These are phyloP conservation scores for Ilyonectria mors-panacis DNA, from an alignment of 2,329 filamentous ascomycete species.

Conservation along the genomic window DNA sequence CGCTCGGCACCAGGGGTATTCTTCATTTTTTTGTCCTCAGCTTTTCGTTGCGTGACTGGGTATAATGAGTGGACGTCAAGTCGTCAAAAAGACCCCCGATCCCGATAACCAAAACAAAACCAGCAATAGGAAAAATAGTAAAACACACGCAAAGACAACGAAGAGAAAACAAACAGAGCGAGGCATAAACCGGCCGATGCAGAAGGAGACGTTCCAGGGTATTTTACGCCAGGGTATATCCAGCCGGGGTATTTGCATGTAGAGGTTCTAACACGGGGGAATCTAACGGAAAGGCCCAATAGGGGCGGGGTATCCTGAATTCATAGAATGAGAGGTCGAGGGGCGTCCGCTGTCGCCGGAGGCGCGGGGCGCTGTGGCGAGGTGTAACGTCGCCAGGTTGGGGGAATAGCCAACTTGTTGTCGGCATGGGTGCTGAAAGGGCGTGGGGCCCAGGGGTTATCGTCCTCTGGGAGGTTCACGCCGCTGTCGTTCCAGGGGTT, in stretches of 20 bases:
- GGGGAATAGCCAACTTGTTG: constrained; percentile 74
- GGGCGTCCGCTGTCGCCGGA: constrained; percentile 93
- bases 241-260: constrained; percentile 73
- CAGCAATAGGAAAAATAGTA: constrained; percentile 40
- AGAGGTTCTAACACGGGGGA: constrained; percentile 61
- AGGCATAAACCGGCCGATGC: constrained; percentile 64
- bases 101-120: constrained; percentile 44
- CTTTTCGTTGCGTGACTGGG: constrained; percentile 52
- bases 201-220: constrained; percentile 63
- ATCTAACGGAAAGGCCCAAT: constrained; percentile 92
- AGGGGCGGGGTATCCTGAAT: constrained; percentile 95
- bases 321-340: constrained; percentile 94
- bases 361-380: constrained; percentile 83
- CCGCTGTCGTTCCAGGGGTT: constrained; percentile 99
- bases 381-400: constrained; percentile 87
- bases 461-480: constrained; percentile 93
- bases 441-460: constrained; percentile 76
- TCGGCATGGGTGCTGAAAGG: constrained; percentile 77
- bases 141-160: constrained; percentile 42
- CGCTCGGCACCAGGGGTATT: constrained; percentile 52
- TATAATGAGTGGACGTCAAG: constrained; percentile 54
- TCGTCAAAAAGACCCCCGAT: constrained; percentile 53
- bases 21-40: constrained; percentile 50
- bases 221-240: constrained; percentile 77
- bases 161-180: constrained; percentile 52